Evolutionary conservation across 805 yeast genomes (phyloP).

Genomic region (Kluyveromyces aestuarii): DNA sequence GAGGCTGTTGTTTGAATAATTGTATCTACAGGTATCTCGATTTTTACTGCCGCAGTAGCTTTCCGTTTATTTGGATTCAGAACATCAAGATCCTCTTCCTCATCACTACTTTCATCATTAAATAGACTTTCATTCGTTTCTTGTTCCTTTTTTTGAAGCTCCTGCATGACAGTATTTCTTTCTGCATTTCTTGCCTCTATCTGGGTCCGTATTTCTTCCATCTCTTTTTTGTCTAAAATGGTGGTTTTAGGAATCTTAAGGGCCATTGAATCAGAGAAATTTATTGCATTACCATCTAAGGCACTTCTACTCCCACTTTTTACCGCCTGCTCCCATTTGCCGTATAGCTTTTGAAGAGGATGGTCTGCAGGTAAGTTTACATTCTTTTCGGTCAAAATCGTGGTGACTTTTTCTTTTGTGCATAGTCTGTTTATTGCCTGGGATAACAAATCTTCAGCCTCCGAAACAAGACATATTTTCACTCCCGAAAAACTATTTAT

Average conservation of each 20-base stretch:
- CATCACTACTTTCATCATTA: conserved; percentile 25
- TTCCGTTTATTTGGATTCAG: conserved; percentile 3
- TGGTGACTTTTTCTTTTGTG: conserved; percentile 54
- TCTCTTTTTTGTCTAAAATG: conserved; percentile 40
- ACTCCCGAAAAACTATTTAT: conserved; percentile 51
- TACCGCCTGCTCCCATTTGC: conserved; percentile 43
- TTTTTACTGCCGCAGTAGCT: conserved; percentile 4
- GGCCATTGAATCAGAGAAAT: conserved; percentile 36
- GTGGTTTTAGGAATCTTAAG: conserved; percentile 39
- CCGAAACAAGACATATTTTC: conserved; percentile 70
- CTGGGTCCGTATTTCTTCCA: conserved; percentile 37
- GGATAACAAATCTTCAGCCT: conserved; percentile 52
- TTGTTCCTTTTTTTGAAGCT: conserved; percentile 26
- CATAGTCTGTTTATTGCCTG: conserved; percentile 48
- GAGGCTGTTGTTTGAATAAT: conserved; percentile 14
- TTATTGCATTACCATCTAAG: conserved; percentile 57
- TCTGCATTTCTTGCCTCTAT: conserved; percentile 38
- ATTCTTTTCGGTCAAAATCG: conserved; percentile 57
- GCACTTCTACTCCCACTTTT: conserved; percentile 29
- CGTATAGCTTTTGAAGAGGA: conserved; percentile 22
- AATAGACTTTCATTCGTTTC: conserved; percentile 18
- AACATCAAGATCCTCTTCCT: conserved; percentile 26
- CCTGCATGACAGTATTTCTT: conserved; percentile 26
- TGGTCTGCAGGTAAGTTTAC: conserved; percentile 34
- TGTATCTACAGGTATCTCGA: conserved; percentile 23